These are phyloP conservation scores for Hanseniaspora sp. DNA, from an alignment of 1,139 yeast species.

Conservation along the genomic window DNA sequence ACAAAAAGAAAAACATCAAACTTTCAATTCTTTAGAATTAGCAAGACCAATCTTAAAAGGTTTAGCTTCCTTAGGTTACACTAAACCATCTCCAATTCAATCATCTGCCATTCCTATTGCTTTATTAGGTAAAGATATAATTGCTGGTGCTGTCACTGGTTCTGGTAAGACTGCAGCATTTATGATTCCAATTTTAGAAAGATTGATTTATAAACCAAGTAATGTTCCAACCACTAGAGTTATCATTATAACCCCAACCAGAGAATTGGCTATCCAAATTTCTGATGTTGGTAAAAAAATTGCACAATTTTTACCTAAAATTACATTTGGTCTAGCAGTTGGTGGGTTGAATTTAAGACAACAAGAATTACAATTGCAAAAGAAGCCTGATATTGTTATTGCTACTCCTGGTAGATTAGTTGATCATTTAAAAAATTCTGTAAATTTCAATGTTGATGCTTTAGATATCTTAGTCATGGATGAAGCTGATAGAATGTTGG, in stretches of 20 bases:
- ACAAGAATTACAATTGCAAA: conserved; percentile 85
- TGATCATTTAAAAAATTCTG: conserved; percentile 91
- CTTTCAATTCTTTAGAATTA: conserved; percentile 66
- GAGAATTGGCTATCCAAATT: conserved; percentile 95
- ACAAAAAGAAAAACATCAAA: conserved; percentile 40
- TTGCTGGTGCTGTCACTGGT: conserved; percentile 99
- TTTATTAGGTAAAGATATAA: conserved; percentile 80
- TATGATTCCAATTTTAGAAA: conserved; percentile 88
- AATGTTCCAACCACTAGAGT: conserved; percentile 82
- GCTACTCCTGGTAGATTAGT: conserved; percentile 97
- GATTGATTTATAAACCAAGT: conserved; percentile 78
- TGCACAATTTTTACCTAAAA: conserved; percentile 61
- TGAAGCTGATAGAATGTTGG: conserved; percentile 98
- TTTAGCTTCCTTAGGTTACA: conserved; percentile 64
- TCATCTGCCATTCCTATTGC: conserved; percentile 90
- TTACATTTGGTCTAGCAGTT: conserved; percentile 84
- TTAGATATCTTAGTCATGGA: conserved; percentile 89
- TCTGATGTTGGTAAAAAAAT: conserved; percentile 83
- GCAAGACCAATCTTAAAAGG: conserved; percentile 88
- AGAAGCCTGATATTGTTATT: conserved; percentile 88
- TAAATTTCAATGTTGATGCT: conserved; percentile 79
- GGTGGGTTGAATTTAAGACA: conserved; percentile 93
- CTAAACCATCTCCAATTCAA: conserved; percentile 87
- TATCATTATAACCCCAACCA: conserved; percentile 82
- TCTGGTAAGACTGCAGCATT: conserved; percentile 99